Base-by-base conservation (phyloP, 345 rosid species). In the Melastoma malabathricum region DNA sequence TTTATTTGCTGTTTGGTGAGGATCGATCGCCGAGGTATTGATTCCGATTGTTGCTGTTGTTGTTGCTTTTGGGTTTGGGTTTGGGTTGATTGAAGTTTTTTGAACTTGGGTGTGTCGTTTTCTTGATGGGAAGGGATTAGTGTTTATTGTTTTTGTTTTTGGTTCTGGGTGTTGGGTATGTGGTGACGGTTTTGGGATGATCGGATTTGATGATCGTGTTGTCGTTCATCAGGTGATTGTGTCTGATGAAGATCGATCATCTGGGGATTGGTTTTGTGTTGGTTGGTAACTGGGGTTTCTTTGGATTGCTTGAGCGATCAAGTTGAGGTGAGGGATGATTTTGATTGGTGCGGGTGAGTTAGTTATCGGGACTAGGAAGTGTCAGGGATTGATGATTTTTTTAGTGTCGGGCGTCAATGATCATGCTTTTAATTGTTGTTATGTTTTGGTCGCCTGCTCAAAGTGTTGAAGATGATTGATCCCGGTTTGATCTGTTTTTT, bases 21-120 rank as follows among this genome's bases (percentile, higher is more conserved):
- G 74, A 68, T 74, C 85, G 75, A 76, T 80, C 78, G 59, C 77
- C 68, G 57, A 71, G 86, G 38, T 29, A 29, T 29, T 29, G 38
- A 29, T 29, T 29, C 9, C 38, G 38, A 29, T 29, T n/a, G n/a
- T n/a, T n/a, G n/a, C n/a, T n/a, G 38, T 76, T 55, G 54, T 13
- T 31, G 56, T 20, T 56, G 2, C 18, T 47, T 39, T 3, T 45
- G 25, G 47, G 17, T 41, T 8, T 2, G 3, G n/a, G 53, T 46
- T 27, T 50, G 55, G 63, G 51, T 17, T 43, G 39, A 52, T 59
- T 43, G 54, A 23, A 22, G 57, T 38, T 58, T 65, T 47, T 17
- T 23, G 54, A 51, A 51, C 54, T 51, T 51, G 54, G 18, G 44
- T 29, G 10, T 29, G 54, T 57, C 55, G 25, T 15, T 59, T 64